These are phyloP conservation scores for Adansonia madagascariensis DNA, from an alignment of 441 rosid species.

Conservation along the genomic window DNA sequence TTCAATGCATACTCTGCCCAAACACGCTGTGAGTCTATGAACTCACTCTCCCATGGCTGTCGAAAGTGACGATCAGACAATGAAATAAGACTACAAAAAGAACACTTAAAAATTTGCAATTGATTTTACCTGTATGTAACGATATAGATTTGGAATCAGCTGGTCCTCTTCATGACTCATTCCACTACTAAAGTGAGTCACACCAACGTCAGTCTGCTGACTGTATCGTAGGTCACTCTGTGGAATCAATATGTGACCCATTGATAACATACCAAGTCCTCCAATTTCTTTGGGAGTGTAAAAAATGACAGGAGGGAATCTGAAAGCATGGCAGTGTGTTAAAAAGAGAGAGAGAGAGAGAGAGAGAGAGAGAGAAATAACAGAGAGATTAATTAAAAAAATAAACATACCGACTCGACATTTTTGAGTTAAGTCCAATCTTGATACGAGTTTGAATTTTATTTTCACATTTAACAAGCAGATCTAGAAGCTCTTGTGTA, in stretches of 20 bases:
- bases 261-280: conserved; percentile 97
- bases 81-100: not conserved
- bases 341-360: not conserved
- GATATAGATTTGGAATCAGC: conserved; percentile 96
- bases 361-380: conserved; percentile 9
- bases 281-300: conserved; percentile 99
- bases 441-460: conserved; percentile 97
- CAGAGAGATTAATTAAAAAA: conserved; percentile 6
- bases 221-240: conserved; percentile 98
- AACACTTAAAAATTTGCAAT: not conserved
- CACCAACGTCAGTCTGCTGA: conserved; percentile 99
- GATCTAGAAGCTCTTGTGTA: conserved; percentile 93
- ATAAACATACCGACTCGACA: conserved; percentile 82
- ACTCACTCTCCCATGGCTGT: conserved; percentile 99
- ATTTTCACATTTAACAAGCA: conserved; percentile 96
- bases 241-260: conserved; percentile 99
- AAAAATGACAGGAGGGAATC: conserved; percentile 98
- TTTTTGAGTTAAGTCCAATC: conserved; percentile 95
- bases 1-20: conserved; percentile 99
- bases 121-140: conserved; percentile 78
- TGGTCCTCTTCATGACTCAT: conserved; percentile 99
- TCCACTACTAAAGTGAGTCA: conserved; percentile 98
- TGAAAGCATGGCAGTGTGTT: conserved; percentile 35
- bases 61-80: conserved; percentile 26
- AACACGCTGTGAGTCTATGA: conserved; percentile 97